phyloP scores from a whole-genome alignment of 805 yeast species.

The Lipomyces chichibuensis region DNA sequence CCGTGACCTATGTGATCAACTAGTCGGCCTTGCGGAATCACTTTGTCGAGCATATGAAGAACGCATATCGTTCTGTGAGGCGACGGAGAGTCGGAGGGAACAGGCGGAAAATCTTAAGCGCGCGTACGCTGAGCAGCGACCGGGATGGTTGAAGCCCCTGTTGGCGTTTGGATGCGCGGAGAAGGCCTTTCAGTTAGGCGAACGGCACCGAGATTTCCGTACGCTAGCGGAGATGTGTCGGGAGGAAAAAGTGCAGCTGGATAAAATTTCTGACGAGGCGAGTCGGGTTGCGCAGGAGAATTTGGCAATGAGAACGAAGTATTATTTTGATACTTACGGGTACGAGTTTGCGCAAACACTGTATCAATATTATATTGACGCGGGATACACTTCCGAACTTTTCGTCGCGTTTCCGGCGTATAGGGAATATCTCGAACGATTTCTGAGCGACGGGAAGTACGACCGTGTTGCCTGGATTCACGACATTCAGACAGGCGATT shows the following conservation, averaged over 20 bases:
- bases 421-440: slow-evolving; percentile 54
- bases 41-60: slow-evolving; percentile 47
- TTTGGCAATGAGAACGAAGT: slow-evolving; percentile 35
- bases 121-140: slow-evolving; percentile 42
- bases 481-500: slow-evolving; percentile 58
- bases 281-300: slow-evolving; percentile 13
- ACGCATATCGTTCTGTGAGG: slow-evolving; percentile 30
- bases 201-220: slow-evolving; percentile 64
- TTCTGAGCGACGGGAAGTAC: slow-evolving; percentile 50
- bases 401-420: slow-evolving; percentile 62
- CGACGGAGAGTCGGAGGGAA: slow-evolving; percentile 26
- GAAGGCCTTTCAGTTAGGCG: slow-evolving; percentile 65
- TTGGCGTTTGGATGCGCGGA: slow-evolving; percentile 54
- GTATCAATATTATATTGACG: slow-evolving; percentile 59
- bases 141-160: slow-evolving; percentile 63
- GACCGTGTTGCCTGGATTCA: slow-evolving; percentile 70
- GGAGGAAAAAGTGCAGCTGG: slow-evolving; percentile 26
- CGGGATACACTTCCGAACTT: slow-evolving; percentile 57
- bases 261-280: slow-evolving; percentile 7
- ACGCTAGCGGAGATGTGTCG: slow-evolving; percentile 58
- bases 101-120: slow-evolving; percentile 26
- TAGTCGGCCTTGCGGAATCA: slow-evolving; percentile 48
- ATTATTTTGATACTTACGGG: slow-evolving; percentile 64
- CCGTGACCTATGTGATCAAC: slow-evolving; percentile 34
- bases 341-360: slow-evolving; percentile 68